Evolutionary conservation across 768 basidiomycete species (phyloP), one percentile per base, ranked within the genome.

Genomic region (Rhodotorula diobovata): DNA sequence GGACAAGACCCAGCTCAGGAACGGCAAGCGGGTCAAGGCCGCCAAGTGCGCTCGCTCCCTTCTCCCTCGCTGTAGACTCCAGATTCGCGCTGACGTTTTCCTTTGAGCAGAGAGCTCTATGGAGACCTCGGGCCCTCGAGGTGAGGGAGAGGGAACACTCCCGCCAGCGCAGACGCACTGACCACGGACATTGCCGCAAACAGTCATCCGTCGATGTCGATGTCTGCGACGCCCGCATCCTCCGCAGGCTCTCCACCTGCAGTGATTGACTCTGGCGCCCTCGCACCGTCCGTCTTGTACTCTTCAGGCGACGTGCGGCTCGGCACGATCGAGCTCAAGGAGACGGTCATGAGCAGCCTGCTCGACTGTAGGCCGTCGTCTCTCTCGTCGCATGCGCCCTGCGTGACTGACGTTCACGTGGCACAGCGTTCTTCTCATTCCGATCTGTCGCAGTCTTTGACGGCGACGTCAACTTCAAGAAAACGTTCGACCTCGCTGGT

Each of bases 401-500:
- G 1, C 58, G 10, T 20, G 30, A 2, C 46, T 61, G 11, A 16
- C 16, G 14, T 2, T 1, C 34, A 2, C 41, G 5, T 43, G 8
- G 23, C n/a, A 9, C 43, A 55, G 63, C 63, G 1, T 65, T 65
- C 55, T 37, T 65, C 55, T n/a, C 55, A 0, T 65, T 48, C 63
- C 6, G 15, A 14, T 46, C 55, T 0, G 54, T 57, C 21, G 30
- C 55, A 1, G 15, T 32, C 15, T 65, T 57, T 28, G 41, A 55
- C 23, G 34, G 54, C 45, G 55, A 56, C 10, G 16, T 65, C 34
- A 21, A 65, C 55, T 65, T 65, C 34, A 43, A 14, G 8, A 12
- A 18, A 0, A 48, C 35, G 34, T 65, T 65, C 45, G 43, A 65
- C 28, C 34, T 20, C 4, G 54, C 63, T 30, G 63, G 41, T 41